phyloP scores from a whole-genome alignment of 768 basidiomycete genomes.

The Xerocomellus intermedius region DNA sequence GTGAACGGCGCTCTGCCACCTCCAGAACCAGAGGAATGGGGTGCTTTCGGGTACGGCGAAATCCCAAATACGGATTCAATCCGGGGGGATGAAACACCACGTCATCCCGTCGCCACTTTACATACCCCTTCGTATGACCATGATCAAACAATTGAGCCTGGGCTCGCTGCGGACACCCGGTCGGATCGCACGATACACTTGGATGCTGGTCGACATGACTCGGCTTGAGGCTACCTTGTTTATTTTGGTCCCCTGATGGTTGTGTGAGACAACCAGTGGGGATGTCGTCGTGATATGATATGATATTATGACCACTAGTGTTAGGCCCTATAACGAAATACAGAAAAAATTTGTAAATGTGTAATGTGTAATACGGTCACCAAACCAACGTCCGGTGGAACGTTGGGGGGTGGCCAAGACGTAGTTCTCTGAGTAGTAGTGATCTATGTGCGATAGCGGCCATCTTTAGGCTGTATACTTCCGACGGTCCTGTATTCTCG shows the following conservation, averaged over 20 bases:
- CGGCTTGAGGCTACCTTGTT: slow-evolving; percentile 12
- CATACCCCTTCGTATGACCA: slow-evolving; percentile 22
- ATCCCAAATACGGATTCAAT: slow-evolving; percentile 32
- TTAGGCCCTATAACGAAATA: background rate
- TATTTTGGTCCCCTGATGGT: slow-evolving; percentile 4
- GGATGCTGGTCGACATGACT: slow-evolving; percentile 14
- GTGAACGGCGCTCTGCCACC: slow-evolving; percentile 26
- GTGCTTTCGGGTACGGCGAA: slow-evolving; percentile 40
- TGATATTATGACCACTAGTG: slow-evolving; percentile 10
- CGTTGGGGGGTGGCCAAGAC: background rate
- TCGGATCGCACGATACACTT: slow-evolving; percentile 30
- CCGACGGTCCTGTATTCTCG: slow-evolving; percentile 1
- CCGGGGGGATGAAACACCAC: slow-evolving; percentile 47
- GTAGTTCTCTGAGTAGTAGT: no score
- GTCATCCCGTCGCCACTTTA: slow-evolving; percentile 34
- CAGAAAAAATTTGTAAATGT: background rate
- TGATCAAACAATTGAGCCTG: slow-evolving; percentile 21
- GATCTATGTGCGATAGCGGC: no score
- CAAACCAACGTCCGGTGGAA: background rate
- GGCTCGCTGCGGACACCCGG: slow-evolving; percentile 17
- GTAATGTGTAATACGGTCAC: slow-evolving; percentile 2
- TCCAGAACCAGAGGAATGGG: slow-evolving; percentile 38
- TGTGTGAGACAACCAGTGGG: slow-evolving; percentile 4
- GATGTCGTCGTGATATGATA: slow-evolving; percentile 7
- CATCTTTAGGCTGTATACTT: no score